Evolutionary conservation across 2,329 filamentous ascomycete species (phyloP).

Genomic region (Camptophora hylomeconis): DNA sequence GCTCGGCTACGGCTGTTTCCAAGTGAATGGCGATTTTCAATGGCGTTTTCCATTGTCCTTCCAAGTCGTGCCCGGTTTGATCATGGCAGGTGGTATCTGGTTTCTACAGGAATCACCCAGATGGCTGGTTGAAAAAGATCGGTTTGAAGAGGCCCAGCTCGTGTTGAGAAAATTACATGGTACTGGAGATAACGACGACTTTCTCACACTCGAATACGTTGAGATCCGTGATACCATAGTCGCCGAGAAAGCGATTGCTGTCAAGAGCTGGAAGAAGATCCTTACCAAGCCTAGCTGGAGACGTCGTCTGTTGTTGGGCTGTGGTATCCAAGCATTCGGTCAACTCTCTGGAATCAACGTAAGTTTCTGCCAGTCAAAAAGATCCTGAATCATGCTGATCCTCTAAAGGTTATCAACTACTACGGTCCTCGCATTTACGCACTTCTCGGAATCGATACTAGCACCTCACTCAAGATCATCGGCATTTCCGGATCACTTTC

Average conservation of each 20-base stretch:
- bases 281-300: conserved; percentile 36
- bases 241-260: conserved; percentile 4
- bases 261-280: conserved; percentile 10
- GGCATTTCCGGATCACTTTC: conserved; percentile 38
- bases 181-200: conserved; percentile 42
- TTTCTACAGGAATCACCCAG: conserved; percentile 71
- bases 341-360: conserved; percentile 36
- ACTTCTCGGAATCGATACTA: conserved; percentile 31
- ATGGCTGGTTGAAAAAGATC: conserved; percentile 47
- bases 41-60: conserved; percentile 64
- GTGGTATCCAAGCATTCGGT: conserved; percentile 38
- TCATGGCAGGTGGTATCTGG: conserved; percentile 55
- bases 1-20: conserved; percentile 4
- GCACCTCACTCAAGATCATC: conserved; percentile 37
- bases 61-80: conserved; percentile 53
- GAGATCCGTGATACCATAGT: conserved; percentile 17
- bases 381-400: conserved; percentile 28
- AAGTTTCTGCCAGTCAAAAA: conserved; percentile 20
- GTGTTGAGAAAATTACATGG: conserved; percentile 42
- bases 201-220: conserved; percentile 21
- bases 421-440: conserved; percentile 32
- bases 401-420: conserved; percentile 21
- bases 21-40: conserved; percentile 38
- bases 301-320: conserved; percentile 39
- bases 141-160: conserved; percentile 34